Conservation (phyloP, 2,329 filamentous ascomycete genomes). For the Fusarium concolor region DNA sequence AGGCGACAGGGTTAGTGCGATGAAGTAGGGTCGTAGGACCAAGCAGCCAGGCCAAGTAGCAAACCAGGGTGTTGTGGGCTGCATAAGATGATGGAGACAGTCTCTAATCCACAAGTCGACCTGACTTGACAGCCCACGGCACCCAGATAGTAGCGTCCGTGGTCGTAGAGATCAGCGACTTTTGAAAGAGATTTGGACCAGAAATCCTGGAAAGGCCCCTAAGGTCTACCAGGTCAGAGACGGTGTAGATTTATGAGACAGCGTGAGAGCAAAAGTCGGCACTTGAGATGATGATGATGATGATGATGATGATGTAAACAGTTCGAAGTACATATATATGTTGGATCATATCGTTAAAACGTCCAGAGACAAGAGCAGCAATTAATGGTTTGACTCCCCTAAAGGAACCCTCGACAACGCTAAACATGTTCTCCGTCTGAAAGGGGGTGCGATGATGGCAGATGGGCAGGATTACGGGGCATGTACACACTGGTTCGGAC, state of each 20-base stretch:
- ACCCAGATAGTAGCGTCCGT: constrained; percentile 46
- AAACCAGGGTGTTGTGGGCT: constrained; percentile 51
- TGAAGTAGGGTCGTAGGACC: constrained; percentile 55
- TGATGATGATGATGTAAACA: neutral
- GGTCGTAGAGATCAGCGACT: constrained; percentile 46
- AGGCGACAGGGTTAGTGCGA: constrained; percentile 59
- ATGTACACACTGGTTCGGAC: constrained; percentile 26
- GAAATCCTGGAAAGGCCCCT: constrained; percentile 34
- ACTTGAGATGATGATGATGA: neutral
- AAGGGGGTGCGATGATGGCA: constrained; percentile 40
- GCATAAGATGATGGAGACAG: constrained; percentile 49
- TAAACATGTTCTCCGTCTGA: constrained; percentile 16
- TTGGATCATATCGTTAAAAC: constrained; percentile 6
- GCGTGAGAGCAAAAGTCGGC: neutral
- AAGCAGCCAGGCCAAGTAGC: constrained; percentile 44
- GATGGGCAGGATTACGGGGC: constrained; percentile 37
- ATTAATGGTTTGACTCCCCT: constrained; percentile 39
- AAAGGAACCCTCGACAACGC: constrained; percentile 12
- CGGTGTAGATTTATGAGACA: constrained; percentile 17
- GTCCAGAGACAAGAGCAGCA: constrained; percentile 27
- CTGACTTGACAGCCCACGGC: constrained; percentile 49
- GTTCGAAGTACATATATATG: neutral
- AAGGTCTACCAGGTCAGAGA: constrained; percentile 4
- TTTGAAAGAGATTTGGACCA: constrained; percentile 31
- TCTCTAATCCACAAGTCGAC: constrained; percentile 44